Percentiles rank a stretch among this genome's conserved stretches.
Conservation (phyloP, 768 basidiomycete genomes). For the Jaapia argillacea region DNA sequence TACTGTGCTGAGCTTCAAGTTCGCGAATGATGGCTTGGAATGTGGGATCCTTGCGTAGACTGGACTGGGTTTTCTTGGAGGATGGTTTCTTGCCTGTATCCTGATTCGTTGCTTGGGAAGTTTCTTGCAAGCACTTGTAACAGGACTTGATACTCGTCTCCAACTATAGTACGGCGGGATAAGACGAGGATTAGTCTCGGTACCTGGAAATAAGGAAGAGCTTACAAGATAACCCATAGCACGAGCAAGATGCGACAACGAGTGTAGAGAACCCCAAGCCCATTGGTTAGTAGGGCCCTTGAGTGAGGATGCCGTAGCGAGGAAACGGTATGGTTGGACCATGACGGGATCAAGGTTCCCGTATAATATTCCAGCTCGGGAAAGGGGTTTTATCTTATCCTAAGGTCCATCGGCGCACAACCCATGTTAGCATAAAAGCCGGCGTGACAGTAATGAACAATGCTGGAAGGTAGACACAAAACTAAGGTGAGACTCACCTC, state of each 20-base stretch:
- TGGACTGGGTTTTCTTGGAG: slow-evolving; percentile 22
- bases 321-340: slow-evolving; percentile 68
- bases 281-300: too few relatives aligned
- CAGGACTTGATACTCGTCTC: slow-evolving; percentile 81
- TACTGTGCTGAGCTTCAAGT: slow-evolving; percentile 44
- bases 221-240: slow-evolving; percentile 85
- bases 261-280: too few relatives aligned
- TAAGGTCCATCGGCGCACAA: too few relatives aligned
- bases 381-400: slow-evolving; percentile 27
- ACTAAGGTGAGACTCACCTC: slow-evolving; percentile 38
- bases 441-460: too few relatives aligned
- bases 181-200: too few relatives aligned
- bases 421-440: too few relatives aligned
- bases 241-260: slow-evolving; percentile 58
- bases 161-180: slow-evolving; percentile 34
- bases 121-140: slow-evolving; percentile 47
- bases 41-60: slow-evolving; percentile 37
- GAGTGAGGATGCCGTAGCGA: too few relatives aligned
- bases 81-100: slow-evolving; percentile 32
- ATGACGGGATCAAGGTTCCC: slow-evolving; percentile 42
- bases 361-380: slow-evolving; percentile 31
- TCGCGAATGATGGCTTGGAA: slow-evolving; percentile 62
- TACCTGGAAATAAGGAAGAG: slow-evolving; percentile 1
- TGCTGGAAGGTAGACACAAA: neutral
- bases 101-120: slow-evolving; percentile 28